phyloP scores from a whole-genome alignment of 2,329 filamentous ascomycete genomes.

The Alternaria sp. region DNA sequence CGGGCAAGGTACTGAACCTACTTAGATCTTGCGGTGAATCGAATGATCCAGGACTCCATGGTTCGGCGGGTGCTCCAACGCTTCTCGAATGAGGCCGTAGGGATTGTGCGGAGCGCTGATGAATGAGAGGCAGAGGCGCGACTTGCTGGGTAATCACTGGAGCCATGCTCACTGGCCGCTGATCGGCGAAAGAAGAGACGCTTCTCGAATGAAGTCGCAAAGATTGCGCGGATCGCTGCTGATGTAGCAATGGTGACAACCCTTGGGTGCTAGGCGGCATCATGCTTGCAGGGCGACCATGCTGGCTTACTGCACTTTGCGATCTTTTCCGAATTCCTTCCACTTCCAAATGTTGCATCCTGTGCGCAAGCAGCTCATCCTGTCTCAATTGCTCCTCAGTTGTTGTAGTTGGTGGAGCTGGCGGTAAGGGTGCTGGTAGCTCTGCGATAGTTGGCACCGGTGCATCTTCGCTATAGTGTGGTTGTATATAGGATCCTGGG shows the following conservation, averaged over 20 bases:
- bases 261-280: slow-evolving; percentile 14
- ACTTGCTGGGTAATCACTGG: background rate
- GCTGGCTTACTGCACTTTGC: slow-evolving; percentile 28
- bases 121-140: background rate
- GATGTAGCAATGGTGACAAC: slow-evolving; percentile 21
- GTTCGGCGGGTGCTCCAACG: slow-evolving; percentile 18
- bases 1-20: slow-evolving; percentile 24
- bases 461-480: slow-evolving; percentile 27
- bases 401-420: slow-evolving; percentile 37
- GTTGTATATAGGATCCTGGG: slow-evolving; percentile 23
- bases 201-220: slow-evolving; percentile 22
- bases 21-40: slow-evolving; percentile 4
- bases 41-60: slow-evolving; percentile 30
- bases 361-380: slow-evolving; percentile 42
- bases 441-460: slow-evolving; percentile 34
- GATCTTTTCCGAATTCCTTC: slow-evolving; percentile 32
- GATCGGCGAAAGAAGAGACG: slow-evolving; percentile 10
- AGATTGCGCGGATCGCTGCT: slow-evolving; percentile 22
- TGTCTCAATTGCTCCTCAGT: slow-evolving; percentile 39
- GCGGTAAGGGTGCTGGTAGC: slow-evolving; percentile 38
- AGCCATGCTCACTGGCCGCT: background rate
- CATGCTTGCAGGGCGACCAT: slow-evolving; percentile 21
- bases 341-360: slow-evolving; percentile 40
- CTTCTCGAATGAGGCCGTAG: slow-evolving; percentile 20
- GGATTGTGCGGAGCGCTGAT: slow-evolving; percentile 8